A percentile compares a stretch with the other conserved stretches of the same genome.
Evolutionary conservation across 148 eudicot species (phyloP).

Genomic region (Chenopodium formosanum): DNA sequence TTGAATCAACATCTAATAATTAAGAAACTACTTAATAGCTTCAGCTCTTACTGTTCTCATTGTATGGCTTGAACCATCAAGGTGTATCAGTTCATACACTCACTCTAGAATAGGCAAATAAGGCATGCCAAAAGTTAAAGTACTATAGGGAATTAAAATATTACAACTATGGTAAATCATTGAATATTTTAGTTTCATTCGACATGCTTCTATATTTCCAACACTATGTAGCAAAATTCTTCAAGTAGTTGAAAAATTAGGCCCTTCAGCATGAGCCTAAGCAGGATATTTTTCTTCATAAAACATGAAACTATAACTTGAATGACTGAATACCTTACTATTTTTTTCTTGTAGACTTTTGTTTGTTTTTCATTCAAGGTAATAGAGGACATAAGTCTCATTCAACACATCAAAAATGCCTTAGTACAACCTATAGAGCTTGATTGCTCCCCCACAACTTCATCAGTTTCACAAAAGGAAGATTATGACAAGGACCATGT

Average conservation of each 20-base stretch:
- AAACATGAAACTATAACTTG: neutral
- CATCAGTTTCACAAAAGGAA: constrained; percentile 17
- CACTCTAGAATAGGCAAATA: too few species aligned
- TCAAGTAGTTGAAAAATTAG: too few species aligned
- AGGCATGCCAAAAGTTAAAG: too few species aligned
- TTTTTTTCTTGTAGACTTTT: constrained; percentile 46
- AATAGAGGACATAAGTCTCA: constrained; percentile 44
- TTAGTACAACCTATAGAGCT: constrained; percentile 38
- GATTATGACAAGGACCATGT: constrained; percentile 33
- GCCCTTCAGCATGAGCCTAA: neutral
- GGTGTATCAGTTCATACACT: too few species aligned
- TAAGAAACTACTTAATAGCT: too few species aligned
- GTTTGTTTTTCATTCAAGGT: constrained; percentile 44
- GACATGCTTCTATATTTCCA: neutral
- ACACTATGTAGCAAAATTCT: too few species aligned
- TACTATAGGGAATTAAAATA: too few species aligned
- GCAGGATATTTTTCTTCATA: neutral
- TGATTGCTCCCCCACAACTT: constrained; percentile 33
- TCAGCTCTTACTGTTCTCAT: too few species aligned
- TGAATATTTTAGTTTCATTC: neutral
- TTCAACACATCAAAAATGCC: constrained; percentile 48
- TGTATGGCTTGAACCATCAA: too few species aligned
- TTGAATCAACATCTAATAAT: too few species aligned
- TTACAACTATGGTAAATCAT: neutral
- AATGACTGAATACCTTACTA: neutral